Percentiles rank a stretch among this genome's conserved stretches.
phyloP scores from a whole-genome alignment of 1,284 basidiomycete species.

The Puccinia hordei region DNA sequence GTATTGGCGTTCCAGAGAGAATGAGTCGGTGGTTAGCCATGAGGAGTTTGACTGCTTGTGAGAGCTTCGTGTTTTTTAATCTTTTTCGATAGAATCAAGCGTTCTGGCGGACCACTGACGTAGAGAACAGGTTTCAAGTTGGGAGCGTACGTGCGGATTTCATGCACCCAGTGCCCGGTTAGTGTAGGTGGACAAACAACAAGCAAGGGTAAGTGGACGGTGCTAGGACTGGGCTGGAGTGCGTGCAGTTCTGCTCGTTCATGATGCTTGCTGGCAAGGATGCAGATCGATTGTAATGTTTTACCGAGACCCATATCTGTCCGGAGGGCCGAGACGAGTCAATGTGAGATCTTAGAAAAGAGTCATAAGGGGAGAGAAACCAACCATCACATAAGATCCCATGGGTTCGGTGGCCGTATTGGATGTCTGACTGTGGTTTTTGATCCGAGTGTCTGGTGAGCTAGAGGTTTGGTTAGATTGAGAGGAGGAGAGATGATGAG shows the following conservation, averaged over 20 bases:
- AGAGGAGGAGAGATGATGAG: too few relatives aligned
- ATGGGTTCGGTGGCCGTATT: constrained; percentile 19
- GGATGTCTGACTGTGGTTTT: too few relatives aligned
- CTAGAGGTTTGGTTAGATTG: too few relatives aligned
- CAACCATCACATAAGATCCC: constrained; percentile 88
- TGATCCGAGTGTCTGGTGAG: background rate
- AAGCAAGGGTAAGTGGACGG: constrained; percentile 85
- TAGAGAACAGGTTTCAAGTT: constrained; percentile 85
- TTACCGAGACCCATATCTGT: constrained; percentile 98
- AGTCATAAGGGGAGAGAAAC: constrained; percentile 56
- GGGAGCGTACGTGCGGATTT: constrained; percentile 88
- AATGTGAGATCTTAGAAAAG: background rate
- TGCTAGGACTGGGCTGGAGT: constrained; percentile 72
- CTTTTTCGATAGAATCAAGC: constrained; percentile 70
- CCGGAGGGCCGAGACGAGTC: constrained; percentile 44
- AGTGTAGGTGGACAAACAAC: constrained; percentile 97
- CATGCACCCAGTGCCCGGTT: constrained; percentile 97
- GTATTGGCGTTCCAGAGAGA: constrained; percentile 95
- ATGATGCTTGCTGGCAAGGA: constrained; percentile 88
- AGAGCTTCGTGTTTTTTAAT: constrained; percentile 80
- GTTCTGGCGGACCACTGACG: constrained; percentile 83
- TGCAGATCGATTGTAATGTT: constrained; percentile 96
- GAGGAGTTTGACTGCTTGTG: constrained; percentile 90
- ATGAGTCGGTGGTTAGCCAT: constrained; percentile 89
- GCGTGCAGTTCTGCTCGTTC: constrained; percentile 76